phyloP scores from a whole-genome alignment of 2,329 filamentous ascomycete species.

The Pseudopyrenochaeta lycopersici region DNA sequence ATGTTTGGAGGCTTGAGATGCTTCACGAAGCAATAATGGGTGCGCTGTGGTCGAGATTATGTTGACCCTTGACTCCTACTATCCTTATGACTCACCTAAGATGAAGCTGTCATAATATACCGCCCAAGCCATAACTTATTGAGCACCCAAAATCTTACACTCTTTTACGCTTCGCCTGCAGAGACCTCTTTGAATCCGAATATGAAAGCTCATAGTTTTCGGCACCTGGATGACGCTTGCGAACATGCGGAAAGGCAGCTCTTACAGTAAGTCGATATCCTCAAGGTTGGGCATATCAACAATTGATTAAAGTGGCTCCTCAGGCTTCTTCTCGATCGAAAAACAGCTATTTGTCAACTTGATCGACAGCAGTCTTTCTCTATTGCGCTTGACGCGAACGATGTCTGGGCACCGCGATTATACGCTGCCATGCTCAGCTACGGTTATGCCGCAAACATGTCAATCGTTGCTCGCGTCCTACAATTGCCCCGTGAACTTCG shows the following conservation, averaged over 20 bases:
- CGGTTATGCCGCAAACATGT: slow-evolving; percentile 3
- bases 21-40: background rate
- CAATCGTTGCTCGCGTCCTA: slow-evolving; percentile 3
- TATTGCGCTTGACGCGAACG: background rate
- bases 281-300: background rate
- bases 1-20: background rate
- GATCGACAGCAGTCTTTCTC: background rate
- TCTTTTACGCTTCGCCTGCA: background rate
- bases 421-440: slow-evolving; percentile 3
- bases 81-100: background rate
- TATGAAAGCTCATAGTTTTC: background rate
- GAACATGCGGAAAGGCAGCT: background rate
- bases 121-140: background rate
- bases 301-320: background rate
- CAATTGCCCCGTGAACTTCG: slow-evolving; percentile 11
- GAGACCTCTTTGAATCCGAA: no score
- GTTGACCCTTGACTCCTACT: background rate
- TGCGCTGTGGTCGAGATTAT: background rate
- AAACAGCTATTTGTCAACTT: background rate
- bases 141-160: background rate
- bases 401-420: background rate
- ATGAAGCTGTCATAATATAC: background rate
- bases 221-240: background rate
- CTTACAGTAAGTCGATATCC: slow-evolving; percentile 1
- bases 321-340: background rate